phyloP scores from a whole-genome alignment of 805 yeast species.

The Scheffersomyces stipitis region DNA sequence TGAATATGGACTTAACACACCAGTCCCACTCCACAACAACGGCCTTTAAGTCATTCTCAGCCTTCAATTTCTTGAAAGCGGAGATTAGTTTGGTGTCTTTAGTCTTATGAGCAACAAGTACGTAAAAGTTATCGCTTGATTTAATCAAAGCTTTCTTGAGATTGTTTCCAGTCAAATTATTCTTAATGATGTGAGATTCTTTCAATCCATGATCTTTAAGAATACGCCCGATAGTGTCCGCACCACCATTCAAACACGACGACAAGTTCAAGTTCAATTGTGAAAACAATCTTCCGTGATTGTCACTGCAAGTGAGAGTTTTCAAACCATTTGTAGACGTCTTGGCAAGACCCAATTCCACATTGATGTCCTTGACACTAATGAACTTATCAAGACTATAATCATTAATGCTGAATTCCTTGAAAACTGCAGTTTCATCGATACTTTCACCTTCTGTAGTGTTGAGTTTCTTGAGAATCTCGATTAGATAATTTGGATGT shows the following conservation, averaged over 20 bases:
- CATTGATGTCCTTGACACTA: constrained; percentile 28
- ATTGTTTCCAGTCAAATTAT: constrained; percentile 9
- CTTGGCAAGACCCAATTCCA: constrained; percentile 24
- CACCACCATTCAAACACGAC: constrained; percentile 59
- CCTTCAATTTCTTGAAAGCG: constrained; percentile 17
- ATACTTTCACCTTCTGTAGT: constrained; percentile 3
- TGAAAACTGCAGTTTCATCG: constrained; percentile 9
- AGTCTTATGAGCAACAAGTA: constrained; percentile 32
- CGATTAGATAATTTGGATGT: constrained; percentile 54
- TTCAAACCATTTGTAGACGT: constrained; percentile 17
- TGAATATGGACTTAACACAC: constrained; percentile 58
- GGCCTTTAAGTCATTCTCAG: constrained; percentile 17
- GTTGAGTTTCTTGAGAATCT: constrained; percentile 31
- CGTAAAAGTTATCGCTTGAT: constrained; percentile 8
- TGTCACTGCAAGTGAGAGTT: constrained; percentile 13
- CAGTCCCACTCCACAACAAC: constrained; percentile 62
- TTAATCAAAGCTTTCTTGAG: constrained; percentile 10
- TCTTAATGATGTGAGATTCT: constrained; percentile 21
- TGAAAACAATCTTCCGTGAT: constrained; percentile 42
- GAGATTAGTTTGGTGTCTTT: constrained; percentile 35
- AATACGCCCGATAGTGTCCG: constrained; percentile 53
- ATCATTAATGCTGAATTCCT: constrained; percentile 25
- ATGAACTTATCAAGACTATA: constrained; percentile 36
- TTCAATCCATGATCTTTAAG: constrained; percentile 59
- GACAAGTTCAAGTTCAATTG: constrained; percentile 56